phyloP scores from a whole-genome alignment of 345 rosid genomes.

The Euphorbia lathyris region DNA sequence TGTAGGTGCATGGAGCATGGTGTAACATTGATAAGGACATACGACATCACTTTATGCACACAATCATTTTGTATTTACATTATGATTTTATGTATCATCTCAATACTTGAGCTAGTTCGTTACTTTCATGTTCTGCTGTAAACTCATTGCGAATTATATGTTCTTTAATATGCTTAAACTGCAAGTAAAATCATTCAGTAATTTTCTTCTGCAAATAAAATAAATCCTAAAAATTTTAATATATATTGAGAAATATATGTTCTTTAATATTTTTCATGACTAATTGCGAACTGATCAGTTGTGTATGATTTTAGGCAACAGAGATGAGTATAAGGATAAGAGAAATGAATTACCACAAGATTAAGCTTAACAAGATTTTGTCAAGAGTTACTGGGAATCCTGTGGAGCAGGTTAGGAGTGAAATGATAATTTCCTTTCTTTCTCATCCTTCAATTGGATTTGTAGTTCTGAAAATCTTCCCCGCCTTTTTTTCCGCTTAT shows the following conservation, averaged over 20 bases:
- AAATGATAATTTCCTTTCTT: neutral
- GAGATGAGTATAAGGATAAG: constrained; percentile 66
- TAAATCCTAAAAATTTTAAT: neutral
- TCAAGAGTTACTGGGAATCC: constrained; percentile 82
- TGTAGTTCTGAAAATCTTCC: neutral
- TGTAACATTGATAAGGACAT: neutral
- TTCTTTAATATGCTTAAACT: neutral
- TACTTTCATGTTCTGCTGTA: neutral
- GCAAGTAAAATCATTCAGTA: neutral
- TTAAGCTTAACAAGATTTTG: constrained; percentile 73
- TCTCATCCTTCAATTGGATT: neutral
- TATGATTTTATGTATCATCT: neutral
- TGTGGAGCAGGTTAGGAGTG: constrained; percentile 48
- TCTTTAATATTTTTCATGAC: neutral
- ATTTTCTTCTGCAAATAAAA: neutral
- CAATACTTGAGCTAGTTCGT: neutral
- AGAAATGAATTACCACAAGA: constrained; percentile 76
- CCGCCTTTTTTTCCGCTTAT: neutral
- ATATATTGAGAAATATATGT: neutral
- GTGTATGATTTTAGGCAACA: constrained; percentile 51
- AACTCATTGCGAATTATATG: no score
- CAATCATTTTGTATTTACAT: no score
- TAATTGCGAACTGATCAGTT: constrained; percentile 12
- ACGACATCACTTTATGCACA: neutral
- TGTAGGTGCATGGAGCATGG: neutral